Evolutionary conservation across 352 stramenopile genomes (phyloP), one percentile per base, ranked within the genome.

Genomic region (Pythium guiyangense): DNA sequence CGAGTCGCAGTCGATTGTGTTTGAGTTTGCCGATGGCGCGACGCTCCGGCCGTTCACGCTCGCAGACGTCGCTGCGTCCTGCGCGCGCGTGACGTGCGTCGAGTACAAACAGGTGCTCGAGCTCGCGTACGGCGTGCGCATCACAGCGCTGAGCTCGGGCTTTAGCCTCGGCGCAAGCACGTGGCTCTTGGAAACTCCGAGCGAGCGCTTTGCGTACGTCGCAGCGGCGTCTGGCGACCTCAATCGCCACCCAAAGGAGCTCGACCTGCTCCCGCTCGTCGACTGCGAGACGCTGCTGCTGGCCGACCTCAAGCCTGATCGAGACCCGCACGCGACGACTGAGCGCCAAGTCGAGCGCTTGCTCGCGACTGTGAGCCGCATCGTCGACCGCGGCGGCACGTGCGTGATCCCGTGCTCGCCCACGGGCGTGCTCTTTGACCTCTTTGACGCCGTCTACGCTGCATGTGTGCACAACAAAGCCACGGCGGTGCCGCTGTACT

Each of bases 211-310:
- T 45, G 84, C 81, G 20, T 95, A 95, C 59, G 79, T 92, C 12
- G 65, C 79, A 2, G 75, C 83, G 3, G 79, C 83, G 1, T 93
- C 83, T 3, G 84, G 81, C 26, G 85, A 95, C 54, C 76, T 88
- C n/a, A 91, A 91, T 54, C 79, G 85, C 29, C 84, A 95, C 62
- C 82, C 85, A 22, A 90, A 90, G 49, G 82, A 92, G 39, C 67
- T 95, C 20, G 85, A 95, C 49, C 59, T 95, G 52, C 52, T 82
- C 18, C 79, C 79, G 10, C 64, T 91, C 4, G 72, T 91, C 5
- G 79, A 92, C 57, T 91, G 80, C 55, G 85, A 95, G 43, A 84
- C 82, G 31, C 66, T 95, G 40, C 56, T 95, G 18, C 52, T 95
- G 34, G 88, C 85, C 0, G 79, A 92, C 62, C 57, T 95, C 31